Base-by-base conservation (phyloP, 2,329 filamentous ascomycete species). In the Mycosphaerella arachidis region DNA sequence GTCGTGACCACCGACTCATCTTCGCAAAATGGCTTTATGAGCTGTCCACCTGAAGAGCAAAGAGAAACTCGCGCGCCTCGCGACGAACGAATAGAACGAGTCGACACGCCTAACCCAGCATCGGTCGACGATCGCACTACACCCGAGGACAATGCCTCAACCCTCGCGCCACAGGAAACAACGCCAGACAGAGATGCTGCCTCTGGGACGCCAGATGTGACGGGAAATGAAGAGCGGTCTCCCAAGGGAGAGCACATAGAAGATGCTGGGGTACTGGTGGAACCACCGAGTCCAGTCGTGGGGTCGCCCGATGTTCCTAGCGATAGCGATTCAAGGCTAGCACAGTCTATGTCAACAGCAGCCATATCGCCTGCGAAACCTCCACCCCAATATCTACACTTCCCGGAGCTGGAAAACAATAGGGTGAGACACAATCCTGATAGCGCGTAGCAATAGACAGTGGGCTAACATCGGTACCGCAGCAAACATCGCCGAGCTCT, bases 401-500 rank as follows among this genome's bases (percentile, higher is more conserved):
- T 66, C 53, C 67, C 67, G 24, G 65, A 66, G 45, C 61, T 61
- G 43, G 66, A 70, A 46, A 55, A 56, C 35, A 60, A 68, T 48
- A 64, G 69, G 57, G 68, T 68, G 62, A 43, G 65, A 57, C 48
- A 46, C 13, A 4, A 20, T 20, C 20, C 12, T 18, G 29, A 24
- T 4, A 51, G 29, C 31, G 50, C 20, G 45, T 29, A 18, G 3
- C 10, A 7, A 6, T n/a, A 13, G 30, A 27, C 31, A 46, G 6
- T 16, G 24, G 40, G 45, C 50, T 56, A 33, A 60, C 48, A 30
- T 12, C 50, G 31, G 54, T 43, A 29, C 29, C 33, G 24, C 54
- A 92, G 89, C 82, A 89, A 65, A 82, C 89, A 59, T 89, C 92
- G n/a, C 58, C 61, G 2, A 86, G 86, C 57, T 86, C 89, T n/a